These are phyloP conservation scores for Pontederia paniculata DNA, from an alignment of 176 grass and related monocot species.

Conservation along the genomic window DNA sequence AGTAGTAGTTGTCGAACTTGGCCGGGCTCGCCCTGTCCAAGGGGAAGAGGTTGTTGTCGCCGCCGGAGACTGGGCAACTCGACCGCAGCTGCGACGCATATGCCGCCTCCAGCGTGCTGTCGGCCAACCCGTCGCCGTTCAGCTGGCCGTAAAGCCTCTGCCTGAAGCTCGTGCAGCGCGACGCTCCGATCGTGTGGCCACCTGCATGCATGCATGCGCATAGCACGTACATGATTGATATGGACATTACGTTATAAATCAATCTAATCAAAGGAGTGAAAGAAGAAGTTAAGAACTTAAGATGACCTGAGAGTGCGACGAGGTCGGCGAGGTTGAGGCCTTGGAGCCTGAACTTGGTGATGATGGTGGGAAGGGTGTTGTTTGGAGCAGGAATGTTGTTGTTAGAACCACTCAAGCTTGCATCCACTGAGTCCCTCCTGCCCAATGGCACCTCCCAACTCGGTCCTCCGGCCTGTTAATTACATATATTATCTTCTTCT, in stretches of 20 bases:
- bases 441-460: constrained; percentile 82
- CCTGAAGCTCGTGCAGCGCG: constrained; percentile 76
- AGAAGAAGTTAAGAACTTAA: not conserved
- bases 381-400: constrained; percentile 89
- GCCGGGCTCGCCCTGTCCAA: constrained; percentile 42
- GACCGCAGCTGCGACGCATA: constrained; percentile 36
- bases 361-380: constrained; percentile 77
- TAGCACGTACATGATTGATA: too few species aligned
- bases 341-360: constrained; percentile 76
- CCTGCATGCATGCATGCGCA: constrained; percentile 46
- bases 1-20: constrained; percentile 88
- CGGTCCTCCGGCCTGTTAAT: constrained; percentile 60
- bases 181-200: constrained; percentile 65
- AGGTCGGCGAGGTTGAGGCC: constrained; percentile 62
- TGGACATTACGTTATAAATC: constrained; percentile 32
- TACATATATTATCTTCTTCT: not conserved
- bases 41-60: constrained; percentile 79
- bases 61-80: constrained; percentile 55
- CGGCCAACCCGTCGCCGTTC: constrained; percentile 47
- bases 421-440: constrained; percentile 62
- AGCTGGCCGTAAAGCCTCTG: constrained; percentile 89
- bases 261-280: not conserved
- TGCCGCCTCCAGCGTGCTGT: constrained; percentile 40
- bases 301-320: constrained; percentile 70
- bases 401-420: constrained; percentile 80